Evolutionary conservation across 2,329 filamentous ascomycete genomes (phyloP).

Genomic region (Curvularia eragrostidis): DNA sequence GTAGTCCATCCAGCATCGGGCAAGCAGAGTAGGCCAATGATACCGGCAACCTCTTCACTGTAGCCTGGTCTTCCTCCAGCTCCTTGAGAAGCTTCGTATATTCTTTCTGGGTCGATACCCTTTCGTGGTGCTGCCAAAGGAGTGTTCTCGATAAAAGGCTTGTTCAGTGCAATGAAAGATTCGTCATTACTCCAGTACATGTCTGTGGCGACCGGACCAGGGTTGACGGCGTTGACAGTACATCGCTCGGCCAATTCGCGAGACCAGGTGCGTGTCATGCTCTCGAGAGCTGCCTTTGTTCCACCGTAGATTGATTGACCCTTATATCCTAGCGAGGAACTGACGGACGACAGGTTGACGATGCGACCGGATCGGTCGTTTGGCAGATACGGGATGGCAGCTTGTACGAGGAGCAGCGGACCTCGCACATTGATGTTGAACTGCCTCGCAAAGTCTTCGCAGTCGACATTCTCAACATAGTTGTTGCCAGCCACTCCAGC

Average conservation of each 20-base stretch:
- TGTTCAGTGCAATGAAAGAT: slow-evolving; percentile 65
- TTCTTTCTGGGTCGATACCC: slow-evolving; percentile 66
- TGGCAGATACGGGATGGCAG: slow-evolving; percentile 72
- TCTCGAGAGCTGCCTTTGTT: slow-evolving; percentile 70
- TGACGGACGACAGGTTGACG: slow-evolving; percentile 67
- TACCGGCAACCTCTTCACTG: slow-evolving; percentile 73
- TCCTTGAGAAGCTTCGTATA: slow-evolving; percentile 53
- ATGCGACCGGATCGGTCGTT: slow-evolving; percentile 70
- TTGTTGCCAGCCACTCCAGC: slow-evolving; percentile 74
- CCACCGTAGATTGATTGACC: slow-evolving; percentile 69
- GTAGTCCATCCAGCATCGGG: slow-evolving; percentile 78
- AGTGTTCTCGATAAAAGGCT: slow-evolving; percentile 67
- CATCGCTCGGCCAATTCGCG: slow-evolving; percentile 66
- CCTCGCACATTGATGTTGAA: slow-evolving; percentile 85
- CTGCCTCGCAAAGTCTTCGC: slow-evolving; percentile 71
- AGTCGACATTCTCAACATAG: slow-evolving; percentile 66
- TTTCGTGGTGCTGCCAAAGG: slow-evolving; percentile 69
- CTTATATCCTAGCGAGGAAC: slow-evolving; percentile 63
- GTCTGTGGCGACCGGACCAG: slow-evolving; percentile 67
- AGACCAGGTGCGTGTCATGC: slow-evolving; percentile 73
- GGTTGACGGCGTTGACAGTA: slow-evolving; percentile 71
- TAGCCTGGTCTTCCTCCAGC: slow-evolving; percentile 66
- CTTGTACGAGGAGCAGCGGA: slow-evolving; percentile 78
- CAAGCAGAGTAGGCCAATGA: slow-evolving; percentile 77
- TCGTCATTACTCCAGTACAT: slow-evolving; percentile 67